Evolutionary conservation across 2,329 filamentous ascomycete species (phyloP), one percentile per base, ranked within the genome.

Genomic region (Dendrostoma leiphaemia): DNA sequence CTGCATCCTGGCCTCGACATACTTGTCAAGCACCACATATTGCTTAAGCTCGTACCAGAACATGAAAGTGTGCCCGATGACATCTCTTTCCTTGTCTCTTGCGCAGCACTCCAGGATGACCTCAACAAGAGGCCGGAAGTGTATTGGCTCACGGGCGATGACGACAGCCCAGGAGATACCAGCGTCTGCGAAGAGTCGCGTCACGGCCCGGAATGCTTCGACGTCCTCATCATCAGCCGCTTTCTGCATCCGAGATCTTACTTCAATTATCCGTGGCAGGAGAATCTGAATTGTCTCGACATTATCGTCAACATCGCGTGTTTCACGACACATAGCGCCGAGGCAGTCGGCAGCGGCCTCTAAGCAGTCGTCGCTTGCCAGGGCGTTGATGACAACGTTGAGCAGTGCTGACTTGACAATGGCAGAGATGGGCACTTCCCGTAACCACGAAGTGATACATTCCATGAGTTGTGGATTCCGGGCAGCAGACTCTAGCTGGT

Each of bases 31-130:
- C 2, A 92, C 91, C 45, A 99, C 79, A 68, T 96, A 97, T 69
- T 97, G 91, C 77, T 99, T 99, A 44, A 99, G 81, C 67, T 99
- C 94, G 68, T 95, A 97, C 94, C 94, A 99, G 74, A 99, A 97
- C 62, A 85, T 85, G 72, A 99, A 99, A 0, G 95, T 99, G 64
- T 94, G 85, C 51, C 91, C 90, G 59, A 99, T 91, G 4, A 92
- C 91, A 61, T 99, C 94, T 58, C 89, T 85, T 51, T 97, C 93
- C 67, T 85, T 86, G 69, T 99, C 94, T 61, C 89, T 83, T 10
- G 88, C 84, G 57, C 90, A 92, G 66, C 91, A 96, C 73, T 97
- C 92, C n/a, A 97, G 80, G 15, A 99, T 85, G 6, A 89, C 85
- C 64, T 97, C 91, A 10, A 99, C 93, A 5, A 99, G 78, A 10